Base-by-base conservation (phyloP, 2,329 filamentous ascomycete genomes). In the Colletotrichum sp. region DNA sequence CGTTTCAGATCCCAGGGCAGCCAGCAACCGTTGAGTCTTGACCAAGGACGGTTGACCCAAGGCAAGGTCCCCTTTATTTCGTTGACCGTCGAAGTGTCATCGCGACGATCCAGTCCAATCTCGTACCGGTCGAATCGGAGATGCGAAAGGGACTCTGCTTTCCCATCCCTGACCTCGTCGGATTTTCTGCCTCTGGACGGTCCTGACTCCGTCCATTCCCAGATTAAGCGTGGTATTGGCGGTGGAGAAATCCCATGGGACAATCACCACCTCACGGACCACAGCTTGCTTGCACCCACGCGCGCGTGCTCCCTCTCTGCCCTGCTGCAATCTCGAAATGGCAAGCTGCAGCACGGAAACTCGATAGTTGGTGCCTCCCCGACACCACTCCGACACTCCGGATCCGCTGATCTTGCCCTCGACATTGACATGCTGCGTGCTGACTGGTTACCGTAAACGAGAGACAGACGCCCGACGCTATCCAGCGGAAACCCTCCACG, bases 161-260 rank as follows among this genome's bases (percentile, higher is more conserved):
- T 18, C 36, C 62, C 61, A 43, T 63, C n/a, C 61, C 32, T 21
- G 30, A 32, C 26, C 62, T 48, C 24, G 36, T 69, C 69, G 73
- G 69, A 34, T 21, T 32, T 58, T n/a, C 58, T 75, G 63, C 48
- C 73, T 75, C 63, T 75, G 63, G 26, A 59, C 32, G 69, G 43
- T 32, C 56, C 69, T 75, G 69, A 36, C 58, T 65, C 73, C 63
- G 69, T 69, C 68, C 43, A 14, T 16, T 56, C 62, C 48, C 72
- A 74, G 67, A 74, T 74, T 65, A 71, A 74, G 72, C 67, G 72
- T 71, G 14, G 67, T 48, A 74, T 48, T 26, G 67, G 12, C 36
- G 12, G 73, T 48, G 56, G 64, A 36, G 69, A 18, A 21, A 16
- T 26, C 32, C 62, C 63, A 68, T 63, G 30, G 69, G 63, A 58